These are phyloP conservation scores for Aspergillus nidulans DNA, from an alignment of 495 filamentous ascomycete species.

Conservation along the genomic window DNA sequence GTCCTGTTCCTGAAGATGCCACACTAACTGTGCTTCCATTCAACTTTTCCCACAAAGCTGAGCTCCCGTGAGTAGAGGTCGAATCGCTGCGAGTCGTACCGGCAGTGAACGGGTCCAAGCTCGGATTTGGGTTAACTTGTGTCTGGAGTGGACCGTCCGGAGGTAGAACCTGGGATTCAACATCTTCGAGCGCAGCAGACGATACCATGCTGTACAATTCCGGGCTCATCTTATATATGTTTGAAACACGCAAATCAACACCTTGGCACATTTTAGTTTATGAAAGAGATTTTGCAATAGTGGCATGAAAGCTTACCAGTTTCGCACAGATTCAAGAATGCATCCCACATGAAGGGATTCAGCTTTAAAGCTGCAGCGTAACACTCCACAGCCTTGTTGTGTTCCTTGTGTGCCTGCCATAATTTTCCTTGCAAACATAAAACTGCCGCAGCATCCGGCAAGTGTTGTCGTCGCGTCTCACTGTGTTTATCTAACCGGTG, in stretches of 20 bases:
- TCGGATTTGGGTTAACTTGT: constrained; percentile 39
- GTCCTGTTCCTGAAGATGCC: constrained; percentile 23
- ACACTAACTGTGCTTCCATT: constrained; percentile 46
- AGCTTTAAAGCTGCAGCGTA: constrained; percentile 84
- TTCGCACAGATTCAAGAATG: constrained; percentile 75
- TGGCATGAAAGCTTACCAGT: constrained; percentile 46
- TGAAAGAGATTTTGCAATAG: neutral
- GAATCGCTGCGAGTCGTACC: constrained; percentile 40
- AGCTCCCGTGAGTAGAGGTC: constrained; percentile 40
- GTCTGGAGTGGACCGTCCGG: constrained; percentile 38
- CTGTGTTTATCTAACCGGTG: constrained; percentile 57
- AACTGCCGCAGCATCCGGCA: constrained; percentile 80
- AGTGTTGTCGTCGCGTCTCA: constrained; percentile 57
- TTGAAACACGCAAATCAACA: constrained; percentile 67
- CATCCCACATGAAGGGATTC: constrained; percentile 99
- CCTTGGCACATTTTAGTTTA: constrained; percentile 48
- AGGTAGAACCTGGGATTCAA: constrained; percentile 27
- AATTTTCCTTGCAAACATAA: constrained; percentile 81
- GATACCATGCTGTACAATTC: constrained; percentile 55
- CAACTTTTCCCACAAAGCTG: constrained; percentile 54
- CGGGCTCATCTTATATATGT: constrained; percentile 76
- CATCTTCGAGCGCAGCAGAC: constrained; percentile 32
- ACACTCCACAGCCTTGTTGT: constrained; percentile 71
- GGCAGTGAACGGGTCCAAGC: constrained; percentile 44
- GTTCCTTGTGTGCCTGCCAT: constrained; percentile 73